These are phyloP conservation scores for Plasmopara viticola DNA, from an alignment of 352 stramenopile species.

Conservation along the genomic window DNA sequence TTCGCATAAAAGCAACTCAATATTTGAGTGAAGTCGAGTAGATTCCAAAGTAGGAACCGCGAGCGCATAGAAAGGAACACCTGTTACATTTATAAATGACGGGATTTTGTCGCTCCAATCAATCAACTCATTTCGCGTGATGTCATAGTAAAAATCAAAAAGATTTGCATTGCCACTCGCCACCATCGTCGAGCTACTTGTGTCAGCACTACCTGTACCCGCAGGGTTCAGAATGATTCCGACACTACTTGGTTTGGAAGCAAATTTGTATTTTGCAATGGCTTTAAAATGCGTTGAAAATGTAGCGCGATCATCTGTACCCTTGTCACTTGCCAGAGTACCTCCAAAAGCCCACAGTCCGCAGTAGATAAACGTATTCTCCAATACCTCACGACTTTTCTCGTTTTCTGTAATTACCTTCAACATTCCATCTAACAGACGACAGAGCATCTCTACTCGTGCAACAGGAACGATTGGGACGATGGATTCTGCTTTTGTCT, in stretches of 20 bases:
- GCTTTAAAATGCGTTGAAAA: constrained; percentile 59
- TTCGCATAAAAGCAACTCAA: constrained; percentile 46
- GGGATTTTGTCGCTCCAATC: constrained; percentile 72
- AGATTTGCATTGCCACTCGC: constrained; percentile 25
- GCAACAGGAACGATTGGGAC: constrained; percentile 51
- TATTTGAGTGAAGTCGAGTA: constrained; percentile 53
- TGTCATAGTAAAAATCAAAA: constrained; percentile 81
- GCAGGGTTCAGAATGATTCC: neutral
- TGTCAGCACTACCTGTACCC: constrained; percentile 7
- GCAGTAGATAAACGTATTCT: constrained; percentile 94
- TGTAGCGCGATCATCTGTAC: constrained; percentile 43
- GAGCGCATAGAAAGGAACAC: constrained; percentile 54
- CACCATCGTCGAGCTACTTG: constrained; percentile 13
- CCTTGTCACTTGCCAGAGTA: constrained; percentile 84
- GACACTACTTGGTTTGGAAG: constrained; percentile 4
- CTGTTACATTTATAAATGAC: constrained; percentile 18
- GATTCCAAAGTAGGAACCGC: constrained; percentile 76
- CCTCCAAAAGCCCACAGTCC: constrained; percentile 95
- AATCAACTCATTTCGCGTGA: constrained; percentile 64
- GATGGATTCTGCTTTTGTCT: constrained; percentile 53
- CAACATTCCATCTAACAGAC: constrained; percentile 91
- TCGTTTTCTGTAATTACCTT: constrained; percentile 64
- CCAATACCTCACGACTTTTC: constrained; percentile 82
- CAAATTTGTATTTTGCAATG: constrained; percentile 73
- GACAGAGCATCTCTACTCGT: constrained; percentile 88